These are phyloP conservation scores for Fusarium haematococcum DNA, from an alignment of 2,329 filamentous ascomycete genomes.

Conservation along the genomic window DNA sequence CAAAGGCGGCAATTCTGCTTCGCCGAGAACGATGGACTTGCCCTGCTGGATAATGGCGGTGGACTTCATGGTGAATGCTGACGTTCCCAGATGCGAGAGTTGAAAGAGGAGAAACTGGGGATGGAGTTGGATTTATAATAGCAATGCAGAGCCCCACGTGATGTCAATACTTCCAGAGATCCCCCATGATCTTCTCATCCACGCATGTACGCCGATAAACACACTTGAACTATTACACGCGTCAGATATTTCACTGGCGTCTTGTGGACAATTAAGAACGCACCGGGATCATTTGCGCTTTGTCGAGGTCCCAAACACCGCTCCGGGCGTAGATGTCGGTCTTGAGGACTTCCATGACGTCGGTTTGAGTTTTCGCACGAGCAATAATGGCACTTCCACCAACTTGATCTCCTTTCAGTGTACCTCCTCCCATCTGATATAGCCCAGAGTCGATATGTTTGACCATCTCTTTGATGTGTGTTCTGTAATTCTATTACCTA, in stretches of 20 bases:
- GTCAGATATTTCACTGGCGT: too few species aligned
- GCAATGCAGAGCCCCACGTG: neutral
- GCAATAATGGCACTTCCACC: neutral
- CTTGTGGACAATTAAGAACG: too few species aligned
- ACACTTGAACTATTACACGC: neutral
- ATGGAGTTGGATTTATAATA: neutral
- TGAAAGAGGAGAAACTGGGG: neutral
- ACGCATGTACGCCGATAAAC: neutral
- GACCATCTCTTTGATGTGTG: neutral
- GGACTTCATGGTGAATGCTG: neutral
- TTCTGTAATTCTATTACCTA: neutral
- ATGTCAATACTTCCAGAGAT: neutral
- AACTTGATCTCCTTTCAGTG: neutral
- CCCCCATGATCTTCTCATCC: neutral
- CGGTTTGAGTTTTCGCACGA: neutral
- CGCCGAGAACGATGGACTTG: neutral
- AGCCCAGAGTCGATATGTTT: neutral
- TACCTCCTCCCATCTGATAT: neutral
- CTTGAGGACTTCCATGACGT: neutral
- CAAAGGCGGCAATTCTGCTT: neutral
- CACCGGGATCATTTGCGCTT: neutral
- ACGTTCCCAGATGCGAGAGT: neutral
- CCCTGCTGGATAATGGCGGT: constrained; percentile 20
- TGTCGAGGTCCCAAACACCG: neutral
- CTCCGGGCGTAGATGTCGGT: neutral